A percentile compares a stretch with the other conserved stretches of the same genome.
Conservation (phyloP, 1,284 basidiomycete genomes). For the Microbotryomycetes sp. region DNA sequence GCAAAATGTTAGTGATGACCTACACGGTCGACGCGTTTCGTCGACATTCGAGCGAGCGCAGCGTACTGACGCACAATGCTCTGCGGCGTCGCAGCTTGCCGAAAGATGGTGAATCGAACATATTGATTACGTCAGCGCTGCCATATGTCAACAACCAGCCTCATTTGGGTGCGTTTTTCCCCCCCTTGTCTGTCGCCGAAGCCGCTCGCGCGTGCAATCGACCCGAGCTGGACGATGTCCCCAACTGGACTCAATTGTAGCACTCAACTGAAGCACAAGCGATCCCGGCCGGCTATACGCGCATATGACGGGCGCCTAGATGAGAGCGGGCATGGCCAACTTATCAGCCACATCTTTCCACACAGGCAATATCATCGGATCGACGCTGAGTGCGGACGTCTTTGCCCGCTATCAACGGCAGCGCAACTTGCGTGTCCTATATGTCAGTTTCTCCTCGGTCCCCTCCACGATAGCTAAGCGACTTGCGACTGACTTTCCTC, state of each 20-base stretch:
- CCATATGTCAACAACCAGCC: conserved; percentile 99
- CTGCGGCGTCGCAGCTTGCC: conserved; percentile 56
- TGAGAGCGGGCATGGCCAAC: no score
- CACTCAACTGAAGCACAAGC: no score
- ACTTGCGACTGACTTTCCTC: neutral
- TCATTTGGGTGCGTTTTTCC: conserved; percentile 63
- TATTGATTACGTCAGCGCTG: conserved; percentile 90
- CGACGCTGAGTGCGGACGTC: conserved; percentile 89
- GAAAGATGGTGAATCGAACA: conserved; percentile 71
- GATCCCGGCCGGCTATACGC: no score
- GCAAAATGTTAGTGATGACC: conserved; percentile 21
- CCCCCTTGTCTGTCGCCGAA: no score
- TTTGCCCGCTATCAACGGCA: conserved; percentile 72
- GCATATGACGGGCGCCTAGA: no score
- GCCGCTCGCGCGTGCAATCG: no score
- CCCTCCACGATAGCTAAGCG: conserved; percentile 50
- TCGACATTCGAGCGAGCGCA: no score
- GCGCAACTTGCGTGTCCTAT: conserved; percentile 47
- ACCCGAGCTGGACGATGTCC: no score
- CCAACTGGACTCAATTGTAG: no score
- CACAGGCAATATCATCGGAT: conserved; percentile 93
- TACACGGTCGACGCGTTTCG: neutral
- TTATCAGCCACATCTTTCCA: no score
- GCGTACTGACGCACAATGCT: neutral
- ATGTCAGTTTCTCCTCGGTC: conserved; percentile 24